These are phyloP conservation scores for Botrytis squamosa DNA, from an alignment of 2,329 filamentous ascomycete genomes.

Conservation along the genomic window DNA sequence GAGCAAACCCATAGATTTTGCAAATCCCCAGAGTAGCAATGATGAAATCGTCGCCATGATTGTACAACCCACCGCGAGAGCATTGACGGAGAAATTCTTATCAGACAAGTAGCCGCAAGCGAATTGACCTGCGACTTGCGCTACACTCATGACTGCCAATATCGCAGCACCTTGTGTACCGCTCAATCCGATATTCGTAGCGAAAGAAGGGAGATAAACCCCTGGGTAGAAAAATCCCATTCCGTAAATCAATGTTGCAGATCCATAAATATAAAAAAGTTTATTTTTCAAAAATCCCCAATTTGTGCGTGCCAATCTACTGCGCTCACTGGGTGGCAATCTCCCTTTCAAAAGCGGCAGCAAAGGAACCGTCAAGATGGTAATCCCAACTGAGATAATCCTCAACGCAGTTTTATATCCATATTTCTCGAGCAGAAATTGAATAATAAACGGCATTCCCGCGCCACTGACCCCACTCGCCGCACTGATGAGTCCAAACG, in stretches of 20 bases:
- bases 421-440: slow-evolving; percentile 39
- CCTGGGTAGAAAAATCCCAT: not conserved
- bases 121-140: not conserved
- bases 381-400: slow-evolving; percentile 43
- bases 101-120: not conserved
- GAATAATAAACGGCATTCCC: not conserved
- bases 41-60: not conserved
- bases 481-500: not conserved
- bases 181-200: not conserved
- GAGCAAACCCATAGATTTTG: not conserved
- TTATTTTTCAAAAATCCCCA: not conserved
- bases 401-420: slow-evolving; percentile 44
- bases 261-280: not conserved
- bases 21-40: not conserved
- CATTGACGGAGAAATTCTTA: not conserved
- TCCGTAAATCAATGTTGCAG: not conserved
- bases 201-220: not conserved
- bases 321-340: not conserved
- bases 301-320: not conserved
- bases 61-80: not conserved
- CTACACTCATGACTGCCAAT: not conserved
- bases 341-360: not conserved
- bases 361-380: slow-evolving; percentile 40
- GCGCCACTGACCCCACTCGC: not conserved
- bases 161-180: not conserved